A percentile compares a stretch with the other conserved stretches of the same genome.
These are phyloP conservation scores for Strobilomyces confusus DNA, from an alignment of 768 basidiomycete genomes.

Conservation along the genomic window DNA sequence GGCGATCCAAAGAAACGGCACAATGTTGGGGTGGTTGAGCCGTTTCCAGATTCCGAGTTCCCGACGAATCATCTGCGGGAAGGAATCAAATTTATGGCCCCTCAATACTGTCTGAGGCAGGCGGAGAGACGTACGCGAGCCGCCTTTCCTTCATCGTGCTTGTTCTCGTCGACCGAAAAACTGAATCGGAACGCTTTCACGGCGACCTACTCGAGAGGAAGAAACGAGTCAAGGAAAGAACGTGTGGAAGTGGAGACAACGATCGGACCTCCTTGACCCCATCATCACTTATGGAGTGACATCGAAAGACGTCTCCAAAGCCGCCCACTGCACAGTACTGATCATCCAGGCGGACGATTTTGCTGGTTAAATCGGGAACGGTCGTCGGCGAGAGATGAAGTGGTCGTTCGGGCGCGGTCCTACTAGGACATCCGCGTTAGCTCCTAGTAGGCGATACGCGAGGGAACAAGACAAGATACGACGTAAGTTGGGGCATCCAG, in stretches of 20 bases:
- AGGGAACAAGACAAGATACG: neutral
- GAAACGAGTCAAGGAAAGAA: neutral
- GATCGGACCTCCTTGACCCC: too few relatives aligned
- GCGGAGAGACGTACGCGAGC: neutral
- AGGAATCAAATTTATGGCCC: neutral
- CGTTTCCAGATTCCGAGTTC: too few relatives aligned
- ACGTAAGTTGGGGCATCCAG: neutral
- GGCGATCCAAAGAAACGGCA: neutral
- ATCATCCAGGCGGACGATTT: neutral
- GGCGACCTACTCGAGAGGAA: neutral
- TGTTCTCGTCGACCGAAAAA: neutral
- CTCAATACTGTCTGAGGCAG: neutral
- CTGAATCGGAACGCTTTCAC: too few relatives aligned
- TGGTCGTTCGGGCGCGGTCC: neutral
- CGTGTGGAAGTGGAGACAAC: too few relatives aligned
- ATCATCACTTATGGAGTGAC: too few relatives aligned
- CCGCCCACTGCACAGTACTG: too few relatives aligned
- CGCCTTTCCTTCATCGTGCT: neutral
- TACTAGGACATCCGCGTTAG: neutral
- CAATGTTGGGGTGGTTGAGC: too few relatives aligned
- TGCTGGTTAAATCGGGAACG: conserved; percentile 1
- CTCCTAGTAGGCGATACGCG: neutral
- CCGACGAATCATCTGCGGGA: neutral
- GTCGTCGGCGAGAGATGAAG: neutral
- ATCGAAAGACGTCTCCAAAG: too few relatives aligned